Evolutionary conservation across 2,329 filamentous ascomycete species (phyloP), one percentile per base, ranked within the genome.

Genomic region (Fusarium sp.): DNA sequence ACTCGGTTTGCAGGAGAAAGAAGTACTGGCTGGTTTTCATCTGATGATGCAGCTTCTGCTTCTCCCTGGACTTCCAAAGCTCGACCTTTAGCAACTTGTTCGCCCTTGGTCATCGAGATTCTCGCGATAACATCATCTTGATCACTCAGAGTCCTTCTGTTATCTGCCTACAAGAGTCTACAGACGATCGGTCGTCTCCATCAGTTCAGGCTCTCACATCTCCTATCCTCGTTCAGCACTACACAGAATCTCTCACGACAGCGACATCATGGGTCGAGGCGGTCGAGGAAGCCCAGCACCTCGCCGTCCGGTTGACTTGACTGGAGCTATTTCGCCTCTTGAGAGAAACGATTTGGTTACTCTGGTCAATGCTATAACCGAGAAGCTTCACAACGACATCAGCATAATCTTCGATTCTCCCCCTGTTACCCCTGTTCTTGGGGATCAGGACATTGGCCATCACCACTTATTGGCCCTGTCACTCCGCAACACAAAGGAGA

Each of bases 331-430:
- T 40, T 87, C 81, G 22, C 54, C 80, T 6, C 81, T 84, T 2
- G 88, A 91, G 76, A 87, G 84, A 74, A 83, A 83, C 35, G 89
- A 91, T 66, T 80, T 92, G 45, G 81, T 83, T n/a, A 82, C 84
- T 5, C 83, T 92, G 14, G 80, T 89, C 66, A 83, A 79, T 29
- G 84, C 85, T 54, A 87, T 90, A 70, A 87, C 87, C 38, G 89
- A 91, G 58, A 84, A 84, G 40, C 89, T 92, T 83, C 84, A 87
- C 65, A 85, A 84, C 61, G 85, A 89, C 45, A 83, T 91, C 67
- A 83, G 79, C 70, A 84, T 85, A 61, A 84, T 85, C 67, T 91
- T 91, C 72, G 87, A 90, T 72, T 84, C 83, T 7, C 82, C 86
- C 24, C 80, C 82, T 18, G 77, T 79, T 37, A 79, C 81, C 9